phyloP scores from a whole-genome alignment of 208 protist species.

The Acanthamoeba lenticulata region DNA sequence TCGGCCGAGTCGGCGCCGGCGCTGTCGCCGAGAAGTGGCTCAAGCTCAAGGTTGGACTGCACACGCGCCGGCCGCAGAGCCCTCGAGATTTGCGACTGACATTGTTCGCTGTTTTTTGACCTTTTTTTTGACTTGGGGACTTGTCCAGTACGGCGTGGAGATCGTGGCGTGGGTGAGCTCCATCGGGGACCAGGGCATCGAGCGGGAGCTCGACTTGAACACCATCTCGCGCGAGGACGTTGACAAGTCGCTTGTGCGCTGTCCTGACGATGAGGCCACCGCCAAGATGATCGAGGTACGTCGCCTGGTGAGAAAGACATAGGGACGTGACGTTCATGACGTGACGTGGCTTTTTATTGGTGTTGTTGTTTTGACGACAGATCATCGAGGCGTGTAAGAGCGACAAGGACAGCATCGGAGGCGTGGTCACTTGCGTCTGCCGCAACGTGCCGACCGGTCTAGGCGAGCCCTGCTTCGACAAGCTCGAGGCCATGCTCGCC shows the following conservation, averaged over 20 bases:
- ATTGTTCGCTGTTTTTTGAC: background rate
- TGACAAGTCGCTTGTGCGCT: constrained; percentile 78
- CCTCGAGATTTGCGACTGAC: no score
- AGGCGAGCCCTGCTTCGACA: constrained; percentile 90
- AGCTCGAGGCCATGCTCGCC: constrained; percentile 87
- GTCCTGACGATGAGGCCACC: constrained; percentile 78
- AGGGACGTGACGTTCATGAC: background rate
- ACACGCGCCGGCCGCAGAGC: background rate
- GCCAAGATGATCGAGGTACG: constrained; percentile 76
- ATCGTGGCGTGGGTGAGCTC: constrained; percentile 85
- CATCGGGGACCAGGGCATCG: constrained; percentile 61
- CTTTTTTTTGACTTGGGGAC: background rate
- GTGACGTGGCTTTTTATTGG: no score
- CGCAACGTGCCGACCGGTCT: constrained; percentile 80
- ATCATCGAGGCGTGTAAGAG: constrained; percentile 68
- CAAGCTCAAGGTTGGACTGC: background rate
- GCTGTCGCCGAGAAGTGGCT: constrained; percentile 88
- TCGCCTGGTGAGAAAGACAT: no score
- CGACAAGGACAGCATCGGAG: constrained; percentile 85
- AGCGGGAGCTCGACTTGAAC: constrained; percentile 41
- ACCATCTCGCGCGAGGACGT: constrained; percentile 84
- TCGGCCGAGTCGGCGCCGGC: constrained; percentile 87
- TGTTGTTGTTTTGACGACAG: no score
- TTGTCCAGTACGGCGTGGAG: constrained; percentile 75
- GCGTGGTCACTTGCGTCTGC: constrained; percentile 83